Percentiles rank a stretch among this genome's conserved stretches.
Conservation (phyloP, 768 basidiomycete species). For the Dioszegia hungarica region DNA sequence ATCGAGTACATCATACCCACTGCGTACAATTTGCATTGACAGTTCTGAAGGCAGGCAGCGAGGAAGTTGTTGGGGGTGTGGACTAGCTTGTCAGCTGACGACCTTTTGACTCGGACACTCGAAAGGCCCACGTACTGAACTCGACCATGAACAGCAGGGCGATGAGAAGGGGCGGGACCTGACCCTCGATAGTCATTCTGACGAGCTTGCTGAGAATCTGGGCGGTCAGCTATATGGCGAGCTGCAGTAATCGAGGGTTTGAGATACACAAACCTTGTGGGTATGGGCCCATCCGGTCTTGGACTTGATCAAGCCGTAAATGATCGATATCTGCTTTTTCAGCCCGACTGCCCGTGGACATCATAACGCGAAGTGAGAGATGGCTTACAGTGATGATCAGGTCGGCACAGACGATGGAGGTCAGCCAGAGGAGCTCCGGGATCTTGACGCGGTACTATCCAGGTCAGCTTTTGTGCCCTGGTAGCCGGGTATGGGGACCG, state of each 20-base stretch:
- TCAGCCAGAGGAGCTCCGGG: conserved; percentile 18
- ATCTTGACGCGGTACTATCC: neutral
- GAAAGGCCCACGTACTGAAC: conserved; percentile 10
- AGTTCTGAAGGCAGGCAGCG: conserved; percentile 11
- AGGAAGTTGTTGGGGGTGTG: conserved; percentile 14
- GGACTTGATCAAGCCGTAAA: conserved; percentile 19
- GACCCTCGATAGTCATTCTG: conserved; percentile 14
- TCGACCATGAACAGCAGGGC: conserved; percentile 25
- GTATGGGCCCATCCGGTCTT: conserved; percentile 34
- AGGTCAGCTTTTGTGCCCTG: neutral
- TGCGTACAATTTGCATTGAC: conserved; percentile 20
- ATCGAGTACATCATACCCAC: conserved; percentile 20
- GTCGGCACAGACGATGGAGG: conserved; percentile 22
- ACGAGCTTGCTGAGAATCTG: conserved; percentile 15
- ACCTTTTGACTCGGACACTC: neutral
- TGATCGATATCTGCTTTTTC: conserved; percentile 3
- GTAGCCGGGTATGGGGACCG: neutral
- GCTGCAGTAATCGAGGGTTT: too few relatives aligned
- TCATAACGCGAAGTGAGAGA: neutral
- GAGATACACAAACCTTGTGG: too few relatives aligned
- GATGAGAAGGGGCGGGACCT: conserved; percentile 23
- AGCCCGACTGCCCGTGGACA: too few relatives aligned
- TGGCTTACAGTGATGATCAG: conserved; percentile 19
- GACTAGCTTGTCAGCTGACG: neutral
- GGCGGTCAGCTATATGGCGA: too few relatives aligned